phyloP scores from a whole-genome alignment of 1,284 basidiomycete genomes.

The Schizophyllum commune region DNA sequence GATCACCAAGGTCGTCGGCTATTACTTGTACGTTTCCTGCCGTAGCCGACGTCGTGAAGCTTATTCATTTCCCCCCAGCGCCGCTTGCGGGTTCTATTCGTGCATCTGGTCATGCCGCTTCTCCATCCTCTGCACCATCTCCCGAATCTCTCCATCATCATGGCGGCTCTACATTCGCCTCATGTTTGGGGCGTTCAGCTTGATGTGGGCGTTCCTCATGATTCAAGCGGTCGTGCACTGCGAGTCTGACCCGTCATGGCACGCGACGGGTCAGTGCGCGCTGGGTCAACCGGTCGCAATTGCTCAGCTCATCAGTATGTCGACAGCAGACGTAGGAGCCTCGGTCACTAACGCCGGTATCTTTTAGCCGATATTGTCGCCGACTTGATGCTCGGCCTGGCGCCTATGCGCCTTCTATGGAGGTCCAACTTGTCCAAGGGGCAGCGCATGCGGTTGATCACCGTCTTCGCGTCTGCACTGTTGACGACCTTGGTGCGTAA shows the following conservation, averaged over 20 bases:
- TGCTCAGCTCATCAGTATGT: slow-evolving; percentile 16
- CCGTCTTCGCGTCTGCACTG: slow-evolving; percentile 18
- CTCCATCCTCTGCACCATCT: slow-evolving; percentile 19
- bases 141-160: slow-evolving; percentile 14
- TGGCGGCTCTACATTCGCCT: slow-evolving; percentile 12
- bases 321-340: background rate
- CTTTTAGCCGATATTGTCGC: slow-evolving; percentile 14
- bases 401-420: slow-evolving; percentile 15
- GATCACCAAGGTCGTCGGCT: background rate
- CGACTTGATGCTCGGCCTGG: slow-evolving; percentile 16
- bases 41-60: background rate
- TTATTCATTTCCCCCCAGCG: slow-evolving; percentile 2
- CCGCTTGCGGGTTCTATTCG: slow-evolving; percentile 6
- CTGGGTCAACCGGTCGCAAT: slow-evolving; percentile 12
- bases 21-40: background rate
- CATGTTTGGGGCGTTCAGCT: slow-evolving; percentile 11
- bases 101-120: slow-evolving; percentile 16
- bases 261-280: slow-evolving; percentile 11
- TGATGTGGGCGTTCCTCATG: slow-evolving; percentile 16
- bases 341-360: background rate
- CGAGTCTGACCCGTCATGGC: slow-evolving; percentile 11
- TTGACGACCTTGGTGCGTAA: slow-evolving; percentile 16
- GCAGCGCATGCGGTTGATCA: slow-evolving; percentile 16
- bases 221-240: slow-evolving; percentile 21
- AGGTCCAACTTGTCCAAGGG: slow-evolving; percentile 10